A percentile compares a stretch with the other conserved stretches of the same genome.
Evolutionary conservation across 2,329 filamentous ascomycete species (phyloP).

Genomic region (Penicillium sp.): DNA sequence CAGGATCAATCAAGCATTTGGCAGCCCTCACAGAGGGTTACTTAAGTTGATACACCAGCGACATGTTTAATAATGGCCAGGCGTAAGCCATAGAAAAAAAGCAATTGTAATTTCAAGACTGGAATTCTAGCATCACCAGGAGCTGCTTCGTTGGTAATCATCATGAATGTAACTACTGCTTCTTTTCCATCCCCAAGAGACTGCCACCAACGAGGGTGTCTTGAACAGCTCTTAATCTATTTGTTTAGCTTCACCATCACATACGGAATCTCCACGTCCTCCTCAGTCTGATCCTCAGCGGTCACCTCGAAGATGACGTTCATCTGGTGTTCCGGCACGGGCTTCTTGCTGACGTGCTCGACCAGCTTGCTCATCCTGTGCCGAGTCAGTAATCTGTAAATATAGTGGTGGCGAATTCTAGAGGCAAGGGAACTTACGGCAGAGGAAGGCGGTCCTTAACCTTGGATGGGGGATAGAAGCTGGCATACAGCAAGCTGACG

Average conservation of each 20-base stretch:
- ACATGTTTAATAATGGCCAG: background rate
- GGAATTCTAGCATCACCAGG: slow-evolving; percentile 12
- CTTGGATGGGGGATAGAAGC: slow-evolving; percentile 83
- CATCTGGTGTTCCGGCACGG: slow-evolving; percentile 86
- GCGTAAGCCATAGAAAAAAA: background rate
- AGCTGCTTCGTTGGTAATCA: slow-evolving; percentile 10
- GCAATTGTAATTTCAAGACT: slow-evolving; percentile 9
- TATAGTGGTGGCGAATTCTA: background rate
- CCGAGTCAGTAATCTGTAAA: slow-evolving; percentile 28
- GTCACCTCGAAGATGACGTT: slow-evolving; percentile 97
- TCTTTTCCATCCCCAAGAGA: slow-evolving; percentile 2
- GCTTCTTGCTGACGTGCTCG: slow-evolving; percentile 87
- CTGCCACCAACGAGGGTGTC: background rate
- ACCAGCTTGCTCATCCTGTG: slow-evolving; percentile 82
- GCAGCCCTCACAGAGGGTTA: background rate
- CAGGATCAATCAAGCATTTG: background rate
- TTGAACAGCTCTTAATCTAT: slow-evolving; percentile 11
- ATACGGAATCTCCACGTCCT: slow-evolving; percentile 97
- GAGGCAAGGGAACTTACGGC: slow-evolving; percentile 53
- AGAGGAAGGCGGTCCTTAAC: slow-evolving; percentile 78
- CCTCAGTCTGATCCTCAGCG: slow-evolving; percentile 80
- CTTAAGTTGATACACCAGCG: background rate
- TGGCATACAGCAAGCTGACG: slow-evolving; percentile 89
- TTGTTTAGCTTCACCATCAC: slow-evolving; percentile 79
- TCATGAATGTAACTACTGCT: slow-evolving; percentile 15